Evolutionary conservation across 768 basidiomycete genomes (phyloP).

Genomic region (Mycena amicta): DNA sequence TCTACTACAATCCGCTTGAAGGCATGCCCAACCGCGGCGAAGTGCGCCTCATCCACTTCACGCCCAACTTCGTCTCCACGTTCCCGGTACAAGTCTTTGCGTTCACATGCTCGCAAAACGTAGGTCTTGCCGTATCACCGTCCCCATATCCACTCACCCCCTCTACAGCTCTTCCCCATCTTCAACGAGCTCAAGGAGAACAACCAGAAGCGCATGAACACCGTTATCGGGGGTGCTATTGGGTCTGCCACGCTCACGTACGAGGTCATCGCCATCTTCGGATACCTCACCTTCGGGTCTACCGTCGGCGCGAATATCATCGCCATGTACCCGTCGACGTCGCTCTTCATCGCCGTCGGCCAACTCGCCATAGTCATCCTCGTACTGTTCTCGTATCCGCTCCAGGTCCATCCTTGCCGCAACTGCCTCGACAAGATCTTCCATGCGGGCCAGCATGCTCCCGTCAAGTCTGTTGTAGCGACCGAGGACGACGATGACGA

Average conservation of each 20-base stretch:
- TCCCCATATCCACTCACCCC: background rate
- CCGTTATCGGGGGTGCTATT: constrained; percentile 85
- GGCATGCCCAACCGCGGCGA: constrained; percentile 68
- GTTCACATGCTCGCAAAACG: constrained; percentile 89
- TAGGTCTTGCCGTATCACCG: background rate
- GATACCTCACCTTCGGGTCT: constrained; percentile 92
- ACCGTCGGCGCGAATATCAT: constrained; percentile 92
- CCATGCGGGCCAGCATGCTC: constrained; percentile 36
- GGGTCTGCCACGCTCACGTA: constrained; percentile 84
- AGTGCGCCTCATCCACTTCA: constrained; percentile 71
- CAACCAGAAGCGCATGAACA: constrained; percentile 81
- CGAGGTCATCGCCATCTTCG: constrained; percentile 85
- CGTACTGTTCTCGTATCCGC: constrained; percentile 90
- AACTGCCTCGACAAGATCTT: constrained; percentile 93
- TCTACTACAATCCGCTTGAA: constrained; percentile 75
- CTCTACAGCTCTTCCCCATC: constrained; percentile 72
- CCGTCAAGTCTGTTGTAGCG: constrained; percentile 27
- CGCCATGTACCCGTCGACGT: constrained; percentile 90
- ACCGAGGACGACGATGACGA: constrained; percentile 24
- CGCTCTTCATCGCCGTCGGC: constrained; percentile 89
- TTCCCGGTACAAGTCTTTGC: constrained; percentile 95
- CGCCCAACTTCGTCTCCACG: constrained; percentile 75
- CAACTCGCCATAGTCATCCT: constrained; percentile 90
- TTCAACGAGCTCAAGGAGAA: constrained; percentile 89
- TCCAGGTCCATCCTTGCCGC: constrained; percentile 93